phyloP scores from a whole-genome alignment of 345 rosid species.

The Boechera retrofracta region DNA sequence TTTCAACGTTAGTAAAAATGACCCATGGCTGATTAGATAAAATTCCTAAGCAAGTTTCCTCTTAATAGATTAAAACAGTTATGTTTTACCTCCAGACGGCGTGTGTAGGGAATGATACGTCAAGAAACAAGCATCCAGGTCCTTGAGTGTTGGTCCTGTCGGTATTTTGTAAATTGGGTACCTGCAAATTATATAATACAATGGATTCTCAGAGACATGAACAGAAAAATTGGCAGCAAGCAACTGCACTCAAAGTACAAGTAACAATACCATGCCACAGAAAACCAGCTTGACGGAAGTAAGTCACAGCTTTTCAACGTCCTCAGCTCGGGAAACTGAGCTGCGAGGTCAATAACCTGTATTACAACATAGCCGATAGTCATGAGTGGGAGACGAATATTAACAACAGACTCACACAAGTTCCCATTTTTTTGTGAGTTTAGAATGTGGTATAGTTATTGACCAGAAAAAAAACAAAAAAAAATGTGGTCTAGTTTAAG shows the following conservation, averaged over 20 bases:
- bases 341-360: slow-evolving; percentile 70
- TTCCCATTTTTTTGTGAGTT: background rate
- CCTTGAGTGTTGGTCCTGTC: slow-evolving; percentile 80
- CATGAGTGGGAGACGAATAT: slow-evolving; percentile 1
- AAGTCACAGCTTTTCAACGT: slow-evolving; percentile 73
- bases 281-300: slow-evolving; percentile 74
- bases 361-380: slow-evolving; percentile 15
- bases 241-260: background rate
- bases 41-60: background rate
- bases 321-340: slow-evolving; percentile 62
- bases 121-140: slow-evolving; percentile 89
- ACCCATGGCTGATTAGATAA: slow-evolving; percentile 18
- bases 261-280: slow-evolving; percentile 75
- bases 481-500: background rate
- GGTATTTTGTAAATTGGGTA: slow-evolving; percentile 96
- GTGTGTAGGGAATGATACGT: slow-evolving; percentile 76
- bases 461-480: background rate
- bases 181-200: slow-evolving; percentile 44
- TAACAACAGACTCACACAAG: background rate
- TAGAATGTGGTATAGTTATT: background rate
- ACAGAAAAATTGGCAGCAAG: slow-evolving; percentile 12
- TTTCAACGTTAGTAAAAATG: background rate
- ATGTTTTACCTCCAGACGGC: slow-evolving; percentile 27
- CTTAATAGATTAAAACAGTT: background rate
- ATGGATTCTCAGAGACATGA: slow-evolving; percentile 5